Base-by-base conservation (phyloP, 768 basidiomycete species). In the Mycena galericulata region DNA sequence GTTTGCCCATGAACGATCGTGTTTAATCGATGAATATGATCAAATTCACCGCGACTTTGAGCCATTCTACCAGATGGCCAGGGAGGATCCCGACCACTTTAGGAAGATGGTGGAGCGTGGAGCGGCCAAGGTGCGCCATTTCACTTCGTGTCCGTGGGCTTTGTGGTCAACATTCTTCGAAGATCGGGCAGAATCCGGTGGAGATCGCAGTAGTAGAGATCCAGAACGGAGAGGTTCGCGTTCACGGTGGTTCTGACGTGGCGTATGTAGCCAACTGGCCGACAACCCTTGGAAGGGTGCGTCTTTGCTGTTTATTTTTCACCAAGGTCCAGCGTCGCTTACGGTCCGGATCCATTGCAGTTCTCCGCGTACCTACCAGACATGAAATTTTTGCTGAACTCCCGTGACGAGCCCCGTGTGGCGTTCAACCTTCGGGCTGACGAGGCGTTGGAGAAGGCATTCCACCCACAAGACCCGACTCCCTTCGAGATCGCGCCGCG, bases 381-480 rank as follows among this genome's bases (percentile, higher is more conserved):
- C 12, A 66, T 59, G 57, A 51, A 26, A 7, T 58, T 66, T 29
- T 17, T 65, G 6, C 12, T 29, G 34, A 66, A 66, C 40, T 41
- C 40, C 27, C 29, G 34, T 29, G 63, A 57, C 27, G 63, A 49
- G 24, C 56, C 54, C 2, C 65, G 65, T 4, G 57, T 66, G 11
- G 57, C 40, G 2, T 59, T 59, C 49, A 59, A 66, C 24, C 30
- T 43, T 17, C 30, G 22, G 1, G 43, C 36, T 1, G 26, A 29
- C 3, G 36, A 26, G 0, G 22, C 59, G 14, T 32, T 27, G 2
- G 11, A 40, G 11, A 36, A 29, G 9, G 59, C 59, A 15, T 34
- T 40, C 15, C 36, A 14, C 18, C 36, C 49, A 3, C 0, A 50
- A 6, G 59, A 61, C 27, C 14, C 32, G 26, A 61, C 46, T 0